Base-by-base conservation (phyloP, 208 protist species). In the Crithidia thermophila region DNA sequence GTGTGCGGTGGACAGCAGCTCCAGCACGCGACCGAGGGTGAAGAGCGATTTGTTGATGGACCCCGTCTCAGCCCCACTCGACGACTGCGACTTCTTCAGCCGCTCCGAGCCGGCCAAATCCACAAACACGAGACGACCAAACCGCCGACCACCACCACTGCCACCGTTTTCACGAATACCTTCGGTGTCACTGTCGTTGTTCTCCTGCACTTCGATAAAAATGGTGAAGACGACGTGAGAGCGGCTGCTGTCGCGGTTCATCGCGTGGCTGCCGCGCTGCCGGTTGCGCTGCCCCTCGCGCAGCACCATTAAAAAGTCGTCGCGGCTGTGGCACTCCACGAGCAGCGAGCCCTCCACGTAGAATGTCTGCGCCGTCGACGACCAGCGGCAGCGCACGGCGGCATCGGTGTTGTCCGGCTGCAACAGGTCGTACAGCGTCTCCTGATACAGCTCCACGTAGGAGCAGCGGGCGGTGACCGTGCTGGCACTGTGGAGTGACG, bases 91-190 rank as follows among this genome's bases (percentile, higher is more conserved):
- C 36, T 91, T 81, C 67, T 81, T 85, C 58, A 97, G 77, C 28
- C 94, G 74, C 78, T 98, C 95, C n/a, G 87, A 94, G 13, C 97
- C 97, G 13, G 97, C 97, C 21, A 98, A 84, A 66, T 98, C 97
- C 18, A 98, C 88, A 57, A 98, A 94, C 33, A 86, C 90, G 34
- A 97, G 57, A 58, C 97, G 97, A 20, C 85, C 88, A 46, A 85
- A 80, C 11, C 74, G 75, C 31, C n/a, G 27, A 10, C 28, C 40
- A 18, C 23, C 9, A 39, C 10, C n/a, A n/a, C n/a, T n/a, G n/a
- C n/a, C n/a, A n/a, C n/a, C n/a, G n/a, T n/a, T n/a, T n/a, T n/a
- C n/a, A n/a, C n/a, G n/a, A n/a, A n/a, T n/a, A n/a, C n/a, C n/a
- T n/a, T n/a, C n/a, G n/a, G n/a, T n/a, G n/a, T 46, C 31, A n/a